Conservation (phyloP, 768 basidiomycete species). For the Tulasnella sp. region DNA sequence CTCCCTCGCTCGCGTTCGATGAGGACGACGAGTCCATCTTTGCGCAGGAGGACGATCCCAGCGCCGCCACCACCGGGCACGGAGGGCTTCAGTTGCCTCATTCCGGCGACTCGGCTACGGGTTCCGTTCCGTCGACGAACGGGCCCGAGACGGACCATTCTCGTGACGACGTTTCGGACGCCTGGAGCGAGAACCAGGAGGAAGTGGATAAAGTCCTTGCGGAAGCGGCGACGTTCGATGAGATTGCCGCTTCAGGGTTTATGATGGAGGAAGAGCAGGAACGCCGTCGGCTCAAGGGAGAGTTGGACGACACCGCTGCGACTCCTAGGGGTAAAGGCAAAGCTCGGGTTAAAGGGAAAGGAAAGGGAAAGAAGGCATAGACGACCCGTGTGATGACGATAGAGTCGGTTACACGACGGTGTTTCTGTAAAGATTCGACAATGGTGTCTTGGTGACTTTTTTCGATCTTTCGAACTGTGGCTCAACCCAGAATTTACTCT, state of each 20-base stretch:
- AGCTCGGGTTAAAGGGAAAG: background rate
- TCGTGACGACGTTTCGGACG: background rate
- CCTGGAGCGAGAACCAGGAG: conserved; percentile 7
- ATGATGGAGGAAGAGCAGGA: conserved; percentile 10
- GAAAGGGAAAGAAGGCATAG: background rate
- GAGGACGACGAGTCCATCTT: background rate
- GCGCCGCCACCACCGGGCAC: background rate
- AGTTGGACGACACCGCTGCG: background rate
- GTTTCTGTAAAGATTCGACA: background rate
- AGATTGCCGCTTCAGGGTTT: background rate
- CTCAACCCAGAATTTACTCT: background rate
- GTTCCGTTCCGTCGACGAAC: conserved; percentile 5
- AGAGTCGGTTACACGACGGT: background rate
- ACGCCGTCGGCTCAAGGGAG: background rate
- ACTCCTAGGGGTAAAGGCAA: background rate
- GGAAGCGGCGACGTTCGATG: conserved; percentile 9
- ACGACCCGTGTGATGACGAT: background rate
- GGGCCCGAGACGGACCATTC: background rate
- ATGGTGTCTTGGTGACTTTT: background rate
- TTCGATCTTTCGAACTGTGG: background rate
- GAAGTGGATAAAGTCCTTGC: background rate
- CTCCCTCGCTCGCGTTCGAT: conserved; percentile 5
- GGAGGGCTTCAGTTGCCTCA: background rate
- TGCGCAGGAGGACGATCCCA: background rate
- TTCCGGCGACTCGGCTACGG: too few species aligned